Percentiles rank a stretch among this genome's conserved stretches.
Evolutionary conservation across 75 land plant species (phyloP).

Genomic region (Azolla pinnata): DNA sequence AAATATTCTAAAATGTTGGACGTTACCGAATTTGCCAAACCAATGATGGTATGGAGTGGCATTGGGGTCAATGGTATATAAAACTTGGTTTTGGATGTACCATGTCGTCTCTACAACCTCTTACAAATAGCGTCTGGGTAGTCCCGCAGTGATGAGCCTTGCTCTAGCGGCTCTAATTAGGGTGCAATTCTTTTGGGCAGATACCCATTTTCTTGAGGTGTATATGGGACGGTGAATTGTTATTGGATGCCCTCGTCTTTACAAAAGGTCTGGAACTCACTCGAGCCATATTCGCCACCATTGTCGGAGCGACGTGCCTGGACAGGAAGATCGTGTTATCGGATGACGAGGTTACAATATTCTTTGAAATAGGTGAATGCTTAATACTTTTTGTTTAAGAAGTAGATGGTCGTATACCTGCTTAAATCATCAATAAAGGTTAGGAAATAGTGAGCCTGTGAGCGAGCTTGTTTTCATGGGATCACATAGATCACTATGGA

Average conservation of each 20-base stretch:
- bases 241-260: neutral
- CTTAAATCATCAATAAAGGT: slow-evolving; percentile 13
- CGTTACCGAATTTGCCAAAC: too few species aligned
- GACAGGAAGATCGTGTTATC: neutral
- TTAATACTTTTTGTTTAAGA: slow-evolving; percentile 1
- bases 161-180: too few species aligned
- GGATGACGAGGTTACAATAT: neutral
- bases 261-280: neutral
- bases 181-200: too few species aligned
- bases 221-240: slow-evolving; percentile 6
- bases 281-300: slow-evolving; percentile 4
- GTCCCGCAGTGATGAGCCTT: too few species aligned
- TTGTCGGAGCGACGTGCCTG: neutral
- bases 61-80: too few species aligned
- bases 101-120: too few species aligned
- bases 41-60: too few species aligned
- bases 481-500: slow-evolving; percentile 15
- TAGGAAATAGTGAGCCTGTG: slow-evolving; percentile 3
- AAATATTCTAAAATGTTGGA: too few species aligned
- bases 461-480: slow-evolving; percentile 9
- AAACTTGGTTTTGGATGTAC: too few species aligned
- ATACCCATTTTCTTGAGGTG: slow-evolving; percentile 18
- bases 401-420: slow-evolving; percentile 1
- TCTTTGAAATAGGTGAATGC: neutral
- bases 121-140: too few species aligned